Evolutionary conservation across 495 filamentous ascomycete genomes (phyloP), one percentile per base, ranked within the genome.

Genomic region (Penicillium daleae): DNA sequence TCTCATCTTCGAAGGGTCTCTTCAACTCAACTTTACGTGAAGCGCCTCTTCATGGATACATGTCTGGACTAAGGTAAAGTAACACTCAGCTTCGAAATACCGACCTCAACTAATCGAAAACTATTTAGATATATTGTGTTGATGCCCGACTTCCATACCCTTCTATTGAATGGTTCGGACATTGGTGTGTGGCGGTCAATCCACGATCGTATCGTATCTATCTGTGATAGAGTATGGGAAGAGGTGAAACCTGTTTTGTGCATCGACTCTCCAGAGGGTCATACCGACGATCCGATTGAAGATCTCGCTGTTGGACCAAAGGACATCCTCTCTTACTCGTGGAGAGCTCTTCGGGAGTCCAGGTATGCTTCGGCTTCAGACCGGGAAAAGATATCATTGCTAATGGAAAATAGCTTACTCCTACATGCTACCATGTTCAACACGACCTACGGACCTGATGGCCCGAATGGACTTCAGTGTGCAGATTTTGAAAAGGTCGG

Each of bases 231-330:
- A 12, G 85, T 97, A 17, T 99, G 95, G 95, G 61, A 76, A 4
- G 80, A 86, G 54, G 90, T 96, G 4, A 86, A 84, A 65, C 80
- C 86, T 50, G 83, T 93, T 13, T 82, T 99, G 3, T 99, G 95
- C 66, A 86, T 92, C 63, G 94, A 96, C 67, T 93, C 93, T 12
- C 95, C 95, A 0, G 94, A 97, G 73, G 93, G 95, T 3, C 86
- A 93, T 73, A 78, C 91, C 1, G 90, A 91, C 2, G 85, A 91
- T 63, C 87, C 91, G 8, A 67, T 88, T 19, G 89, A 93, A 56
- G 88, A 89, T 3, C 73, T 87, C 0, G 85, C 87, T 50, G 67
- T 87, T 7, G 83, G 82, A 24, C 93, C 93, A 0, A 97, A 97
- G 69, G 91, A 94, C 68, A 80, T 93, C 33, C 78, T 98, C 49